Base-by-base conservation (phyloP, 2,329 filamentous ascomycete genomes). In the Bipolaris victoriae region DNA sequence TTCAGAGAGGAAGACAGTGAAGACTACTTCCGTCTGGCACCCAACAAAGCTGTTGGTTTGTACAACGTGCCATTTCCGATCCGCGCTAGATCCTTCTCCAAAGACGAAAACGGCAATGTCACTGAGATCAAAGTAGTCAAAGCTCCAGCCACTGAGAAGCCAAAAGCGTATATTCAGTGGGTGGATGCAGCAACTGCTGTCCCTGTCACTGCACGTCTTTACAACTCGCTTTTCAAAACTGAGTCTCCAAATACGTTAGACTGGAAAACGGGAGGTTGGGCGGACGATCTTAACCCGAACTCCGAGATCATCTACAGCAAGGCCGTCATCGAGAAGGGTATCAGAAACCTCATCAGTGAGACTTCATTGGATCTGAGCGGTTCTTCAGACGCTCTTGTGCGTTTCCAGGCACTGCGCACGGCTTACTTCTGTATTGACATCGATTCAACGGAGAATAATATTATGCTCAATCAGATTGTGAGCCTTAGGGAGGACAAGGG, bases 401-500 rank as follows among this genome's bases (percentile, higher is more conserved):
- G 94, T 46, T 98, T 98, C 83, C 94, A 98, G 82, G 94, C 88
- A 2, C 88, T 97, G 83, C 85, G 94, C 24, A 90, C 94, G 43
- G 94, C 89, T 9, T 97, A 96, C 74, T 95, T 95, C 79, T 87
- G 87, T 81, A 82, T 96, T 75, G 93, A 97, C 74, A 66, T 72
- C 2, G 92, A 96, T 68, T 90, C 87, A 0, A 77, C 72, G 0
- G 76, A 75, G 39, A 90, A 91, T n/a, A 91, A 89, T 76, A 82
- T 96, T 63, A 86, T 98, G 46, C 79, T 98, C 29, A 98, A 98
- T 79, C 85, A 92, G 49, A 97, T 98, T 70, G 93, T 98, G 20
- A 91, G 90, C 46, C 78, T 97, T 71, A 96, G 96, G 81, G 93
- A 97, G 78, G 91, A 96, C 37, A 77, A 73, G 61, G 62, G 67